These are phyloP conservation scores for Rubroboletus pulcherrimus DNA, from an alignment of 768 basidiomycete genomes.

Conservation along the genomic window DNA sequence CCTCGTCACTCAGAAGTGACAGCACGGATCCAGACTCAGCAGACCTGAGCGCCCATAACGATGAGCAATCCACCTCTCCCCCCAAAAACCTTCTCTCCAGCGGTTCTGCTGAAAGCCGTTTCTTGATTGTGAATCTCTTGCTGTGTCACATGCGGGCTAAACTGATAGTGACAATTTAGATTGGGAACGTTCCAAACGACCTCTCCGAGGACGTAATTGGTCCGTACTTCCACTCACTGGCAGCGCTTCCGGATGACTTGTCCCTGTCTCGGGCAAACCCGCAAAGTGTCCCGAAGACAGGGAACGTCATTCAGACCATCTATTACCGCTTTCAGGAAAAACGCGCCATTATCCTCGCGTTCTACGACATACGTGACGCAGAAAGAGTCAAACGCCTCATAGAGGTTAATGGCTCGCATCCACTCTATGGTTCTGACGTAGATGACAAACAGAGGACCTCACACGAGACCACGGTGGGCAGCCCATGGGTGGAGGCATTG, in stretches of 20 bases:
- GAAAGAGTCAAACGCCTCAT: conserved; percentile 44
- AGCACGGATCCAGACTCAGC: conserved; percentile 32
- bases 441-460: conserved; percentile 8
- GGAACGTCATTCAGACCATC: conserved; percentile 50
- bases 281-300: conserved; percentile 10
- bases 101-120: conserved; percentile 28
- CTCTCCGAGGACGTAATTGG: conserved; percentile 30
- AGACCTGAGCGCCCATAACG: conserved; percentile 21
- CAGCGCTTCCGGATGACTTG: conserved; percentile 14
- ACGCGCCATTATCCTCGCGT: conserved; percentile 55
- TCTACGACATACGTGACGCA: conserved; percentile 58
- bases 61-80: conserved; percentile 20
- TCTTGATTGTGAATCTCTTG: conserved; percentile 27
- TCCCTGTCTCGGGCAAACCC: conserved; percentile 4
- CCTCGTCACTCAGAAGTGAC: conserved; percentile 48
- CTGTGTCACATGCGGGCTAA: neutral
- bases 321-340: conserved; percentile 48
- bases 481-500: conserved; percentile 26
- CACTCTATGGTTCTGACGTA: neutral
- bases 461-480: neutral
- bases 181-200: conserved; percentile 37
- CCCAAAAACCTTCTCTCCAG: conserved; percentile 3
- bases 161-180: conserved; percentile 28
- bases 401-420: conserved; percentile 18
- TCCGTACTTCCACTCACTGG: conserved; percentile 29